Conservation (phyloP, 2,329 filamentous ascomycete genomes). For the Scedosporium boydii region DNA sequence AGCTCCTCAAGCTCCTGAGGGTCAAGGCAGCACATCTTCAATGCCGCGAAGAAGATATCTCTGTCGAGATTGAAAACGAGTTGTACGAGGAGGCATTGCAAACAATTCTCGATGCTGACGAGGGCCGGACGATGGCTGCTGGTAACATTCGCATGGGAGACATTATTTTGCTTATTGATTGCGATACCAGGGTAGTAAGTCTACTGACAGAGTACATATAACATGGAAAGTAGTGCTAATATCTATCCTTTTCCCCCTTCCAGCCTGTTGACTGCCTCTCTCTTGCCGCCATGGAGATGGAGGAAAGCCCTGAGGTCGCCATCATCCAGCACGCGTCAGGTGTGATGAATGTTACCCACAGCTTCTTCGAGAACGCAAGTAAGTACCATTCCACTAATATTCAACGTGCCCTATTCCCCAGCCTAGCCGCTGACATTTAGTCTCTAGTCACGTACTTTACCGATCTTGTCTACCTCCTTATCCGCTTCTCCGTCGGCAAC, state of each 20-base stretch:
- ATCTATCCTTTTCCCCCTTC: constrained; percentile 51
- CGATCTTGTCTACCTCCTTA: constrained; percentile 67
- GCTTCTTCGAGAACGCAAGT: constrained; percentile 60
- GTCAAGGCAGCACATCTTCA: constrained; percentile 13
- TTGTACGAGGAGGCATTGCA: constrained; percentile 58
- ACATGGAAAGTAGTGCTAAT: constrained; percentile 47
- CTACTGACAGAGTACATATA: neutral
- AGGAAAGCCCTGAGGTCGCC: constrained; percentile 66
- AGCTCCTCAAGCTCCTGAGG: constrained; percentile 30
- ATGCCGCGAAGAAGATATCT: constrained; percentile 28
- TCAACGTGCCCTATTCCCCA: neutral
- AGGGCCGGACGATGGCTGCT: constrained; percentile 66
- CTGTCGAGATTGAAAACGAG: constrained; percentile 51
- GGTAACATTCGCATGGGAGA: constrained; percentile 81
- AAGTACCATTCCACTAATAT: neutral
- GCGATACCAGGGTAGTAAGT: constrained; percentile 58
- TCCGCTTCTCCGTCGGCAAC: constrained; percentile 67
- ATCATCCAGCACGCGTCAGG: constrained; percentile 71
- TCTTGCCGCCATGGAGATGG: constrained; percentile 74
- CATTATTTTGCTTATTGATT: constrained; percentile 60
- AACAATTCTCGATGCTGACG: constrained; percentile 55
- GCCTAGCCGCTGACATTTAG: neutral
- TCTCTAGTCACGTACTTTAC: constrained; percentile 53
- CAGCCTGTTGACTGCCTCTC: constrained; percentile 62
- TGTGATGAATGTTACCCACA: constrained; percentile 70